Evolutionary conservation across 2,329 filamentous ascomycete genomes (phyloP).

Genomic region (Pseudocercospora fijiensis): DNA sequence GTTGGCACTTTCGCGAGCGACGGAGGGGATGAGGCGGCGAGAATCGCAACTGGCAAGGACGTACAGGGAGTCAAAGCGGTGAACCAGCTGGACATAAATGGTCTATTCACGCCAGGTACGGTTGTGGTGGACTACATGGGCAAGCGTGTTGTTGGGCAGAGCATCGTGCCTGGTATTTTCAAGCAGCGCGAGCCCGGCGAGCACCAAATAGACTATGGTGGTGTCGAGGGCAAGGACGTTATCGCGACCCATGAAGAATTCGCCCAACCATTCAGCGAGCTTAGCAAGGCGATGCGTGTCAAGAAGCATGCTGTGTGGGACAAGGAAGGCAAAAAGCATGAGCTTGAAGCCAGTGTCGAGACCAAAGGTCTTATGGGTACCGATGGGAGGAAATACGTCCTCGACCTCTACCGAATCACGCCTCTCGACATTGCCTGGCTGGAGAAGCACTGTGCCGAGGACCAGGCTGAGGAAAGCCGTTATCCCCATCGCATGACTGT

Average conservation of each 20-base stretch:
- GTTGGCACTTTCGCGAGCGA: constrained; percentile 96
- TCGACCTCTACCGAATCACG: constrained; percentile 92
- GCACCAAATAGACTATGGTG: constrained; percentile 98
- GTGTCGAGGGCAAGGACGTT: constrained; percentile 93
- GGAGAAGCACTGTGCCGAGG: constrained; percentile 66
- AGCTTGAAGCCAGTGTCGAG: constrained; percentile 92
- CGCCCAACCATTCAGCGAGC: constrained; percentile 76
- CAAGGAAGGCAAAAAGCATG: constrained; percentile 85
- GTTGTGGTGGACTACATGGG: constrained; percentile 96
- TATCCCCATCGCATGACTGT: constrained; percentile 98
- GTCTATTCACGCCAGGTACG: constrained; percentile 91
- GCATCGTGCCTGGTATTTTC: constrained; percentile 97
- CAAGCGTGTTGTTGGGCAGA: constrained; percentile 95
- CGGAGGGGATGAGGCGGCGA: constrained; percentile 92
- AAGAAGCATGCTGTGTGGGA: constrained; percentile 98
- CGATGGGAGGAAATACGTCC: constrained; percentile 94
- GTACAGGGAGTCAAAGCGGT: constrained; percentile 91
- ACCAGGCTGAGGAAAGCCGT: constrained; percentile 51
- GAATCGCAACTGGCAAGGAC: constrained; percentile 95
- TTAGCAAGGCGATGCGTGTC: constrained; percentile 85
- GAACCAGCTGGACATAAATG: constrained; percentile 94
- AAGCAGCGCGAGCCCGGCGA: constrained; percentile 96
- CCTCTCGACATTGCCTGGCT: constrained; percentile 89
- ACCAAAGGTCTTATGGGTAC: constrained; percentile 97
- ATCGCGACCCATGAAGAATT: constrained; percentile 90